Conservation (phyloP, 352 stramenopile species). For the Phytophthora sojae region DNA sequence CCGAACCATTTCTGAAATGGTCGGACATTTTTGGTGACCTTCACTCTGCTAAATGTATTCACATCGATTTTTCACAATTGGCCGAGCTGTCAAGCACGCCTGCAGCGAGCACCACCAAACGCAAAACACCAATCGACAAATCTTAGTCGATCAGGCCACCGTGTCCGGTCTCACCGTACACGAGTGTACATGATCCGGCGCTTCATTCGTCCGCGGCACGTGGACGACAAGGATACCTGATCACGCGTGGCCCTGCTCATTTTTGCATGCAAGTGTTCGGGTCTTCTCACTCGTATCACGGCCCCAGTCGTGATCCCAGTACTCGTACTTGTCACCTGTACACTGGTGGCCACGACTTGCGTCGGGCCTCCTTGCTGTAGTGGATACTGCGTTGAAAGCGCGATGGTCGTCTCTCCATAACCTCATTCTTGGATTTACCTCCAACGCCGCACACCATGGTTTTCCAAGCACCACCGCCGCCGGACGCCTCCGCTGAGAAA, state of each 20-base stretch:
- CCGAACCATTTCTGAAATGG: no score
- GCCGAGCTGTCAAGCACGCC: no score
- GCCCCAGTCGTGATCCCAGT: slow-evolving; percentile 1
- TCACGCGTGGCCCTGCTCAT: slow-evolving; percentile 2
- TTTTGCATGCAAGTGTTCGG: not conserved
- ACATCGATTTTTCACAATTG: no score
- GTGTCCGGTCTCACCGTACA: slow-evolving; percentile 4
- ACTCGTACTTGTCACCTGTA: no score
- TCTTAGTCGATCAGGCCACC: slow-evolving; percentile 7
- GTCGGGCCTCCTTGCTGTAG: no score
- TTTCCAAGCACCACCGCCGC: slow-evolving; percentile 21
- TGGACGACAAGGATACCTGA: slow-evolving; percentile 5
- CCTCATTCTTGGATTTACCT: slow-evolving; percentile 18
- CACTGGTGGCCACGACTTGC: no score
- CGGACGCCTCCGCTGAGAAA: slow-evolving; percentile 1
- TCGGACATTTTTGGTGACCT: no score
- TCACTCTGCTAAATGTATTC: no score
- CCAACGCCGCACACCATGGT: slow-evolving; percentile 16
- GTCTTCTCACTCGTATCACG: not conserved
- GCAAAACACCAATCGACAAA: not conserved
- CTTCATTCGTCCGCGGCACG: slow-evolving; percentile 14
- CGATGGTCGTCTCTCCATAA: not conserved
- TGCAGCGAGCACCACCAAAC: no score
- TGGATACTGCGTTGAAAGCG: no score
- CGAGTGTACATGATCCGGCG: not conserved